Evolutionary conservation across 208 protist species (phyloP).

Genomic region (Sergeia podlipaevii): DNA sequence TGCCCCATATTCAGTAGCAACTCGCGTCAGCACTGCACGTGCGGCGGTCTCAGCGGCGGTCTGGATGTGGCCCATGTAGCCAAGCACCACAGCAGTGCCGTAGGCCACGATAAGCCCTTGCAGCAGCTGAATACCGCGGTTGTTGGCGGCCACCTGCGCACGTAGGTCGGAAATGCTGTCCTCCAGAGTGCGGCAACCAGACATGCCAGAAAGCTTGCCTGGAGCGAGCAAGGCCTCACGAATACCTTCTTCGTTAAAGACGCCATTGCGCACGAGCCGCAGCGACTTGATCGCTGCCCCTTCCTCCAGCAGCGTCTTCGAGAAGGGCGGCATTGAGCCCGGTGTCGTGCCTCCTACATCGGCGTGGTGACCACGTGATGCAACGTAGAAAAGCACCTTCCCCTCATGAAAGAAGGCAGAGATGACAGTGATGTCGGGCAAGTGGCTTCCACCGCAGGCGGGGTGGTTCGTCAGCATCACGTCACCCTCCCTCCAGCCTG

Average conservation of each 20-base stretch:
- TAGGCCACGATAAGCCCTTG: slow-evolving; percentile 86
- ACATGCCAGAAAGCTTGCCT: slow-evolving; percentile 58
- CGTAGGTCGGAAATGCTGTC: slow-evolving; percentile 93
- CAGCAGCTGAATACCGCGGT: slow-evolving; percentile 90
- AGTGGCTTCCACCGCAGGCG: slow-evolving; percentile 90
- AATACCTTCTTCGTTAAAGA: slow-evolving; percentile 90
- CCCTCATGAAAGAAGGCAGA: slow-evolving; percentile 75
- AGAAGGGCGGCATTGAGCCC: slow-evolving; percentile 95
- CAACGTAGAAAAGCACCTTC: slow-evolving; percentile 90
- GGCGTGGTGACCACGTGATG: slow-evolving; percentile 94
- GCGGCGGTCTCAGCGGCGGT: slow-evolving; percentile 90
- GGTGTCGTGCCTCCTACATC: slow-evolving; percentile 95
- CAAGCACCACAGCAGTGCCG: slow-evolving; percentile 84
- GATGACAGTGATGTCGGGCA: slow-evolving; percentile 97
- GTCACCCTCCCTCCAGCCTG: slow-evolving; percentile 91
- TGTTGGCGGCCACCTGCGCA: slow-evolving; percentile 93
- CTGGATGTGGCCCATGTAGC: slow-evolving; percentile 95
- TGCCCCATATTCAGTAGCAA: slow-evolving; percentile 34
- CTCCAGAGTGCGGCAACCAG: slow-evolving; percentile 74
- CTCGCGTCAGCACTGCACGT: slow-evolving; percentile 74
- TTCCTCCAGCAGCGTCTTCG: slow-evolving; percentile 89
- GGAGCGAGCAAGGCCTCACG: slow-evolving; percentile 69
- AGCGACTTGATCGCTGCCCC: slow-evolving; percentile 91
- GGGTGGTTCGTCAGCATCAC: slow-evolving; percentile 95
- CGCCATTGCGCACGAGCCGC: slow-evolving; percentile 84